Evolutionary conservation across 129 eudicot genomes (phyloP), one percentile per base, ranked within the genome.

Genomic region (Sambucus nigra): DNA sequence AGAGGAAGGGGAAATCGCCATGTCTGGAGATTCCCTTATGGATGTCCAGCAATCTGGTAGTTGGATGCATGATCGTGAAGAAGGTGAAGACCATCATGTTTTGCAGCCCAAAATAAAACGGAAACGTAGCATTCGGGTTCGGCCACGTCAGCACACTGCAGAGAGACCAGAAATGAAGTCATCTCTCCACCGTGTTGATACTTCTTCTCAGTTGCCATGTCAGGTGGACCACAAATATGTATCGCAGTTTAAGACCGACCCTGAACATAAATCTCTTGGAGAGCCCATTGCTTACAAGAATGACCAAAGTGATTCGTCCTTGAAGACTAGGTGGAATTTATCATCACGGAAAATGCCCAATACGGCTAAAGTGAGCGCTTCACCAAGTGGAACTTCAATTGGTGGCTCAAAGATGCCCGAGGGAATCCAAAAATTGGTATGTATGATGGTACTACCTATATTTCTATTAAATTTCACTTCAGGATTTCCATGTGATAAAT

Each of bases 41-140:
- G 87, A 82, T 55, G 68, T 67, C 54, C 95, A 85, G 64, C 98
- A 72, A 55, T 81, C 98, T 18, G 88, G 94, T 54, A 85, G 95
- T 77, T 79, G 87, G 95, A 79, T 56, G 60, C 88, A 82, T 35
- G 99, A 82, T 13, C 87, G 81, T 53, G 99, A 91, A 13, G 99
- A 91, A 75, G 89, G 84, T 51, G 99, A 91, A 75, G 88, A 86
- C 53, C 95, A 91, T 59, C 94, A 91, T 70, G 94, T 86, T 47
- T 59, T 86, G 76, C 95, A 91, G 58, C 99, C 95, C 0, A 91
- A 79, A 72, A 72, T 80, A 53, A 91, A 91, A 57, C 79, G 95
- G 19, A 91, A 91, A 60, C 75, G 99, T 21, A 91, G 99, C 25
- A 70, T 82, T 48, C 73, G 99, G 29, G 63, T 73, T 65, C 86